Conservation (phyloP, 2,329 filamentous ascomycete genomes). For the Leptosphaerulina australis region DNA sequence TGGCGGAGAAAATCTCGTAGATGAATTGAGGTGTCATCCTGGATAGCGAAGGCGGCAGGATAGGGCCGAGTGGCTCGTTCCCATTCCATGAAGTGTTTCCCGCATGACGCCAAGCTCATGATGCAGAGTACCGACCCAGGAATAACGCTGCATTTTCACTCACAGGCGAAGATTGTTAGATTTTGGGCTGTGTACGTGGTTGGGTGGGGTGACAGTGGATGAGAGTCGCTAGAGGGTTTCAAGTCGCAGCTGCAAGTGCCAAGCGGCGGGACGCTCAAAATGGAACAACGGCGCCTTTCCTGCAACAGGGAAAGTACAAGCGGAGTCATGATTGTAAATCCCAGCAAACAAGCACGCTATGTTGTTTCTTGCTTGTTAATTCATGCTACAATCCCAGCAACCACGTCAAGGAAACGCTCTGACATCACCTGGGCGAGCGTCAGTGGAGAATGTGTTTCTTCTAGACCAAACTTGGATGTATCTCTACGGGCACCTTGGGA, state of each 20-base stretch:
- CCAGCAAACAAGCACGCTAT: neutral
- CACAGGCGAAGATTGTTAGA: neutral
- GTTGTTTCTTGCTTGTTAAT: slow-evolving; percentile 7
- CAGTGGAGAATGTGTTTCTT: slow-evolving; percentile 10
- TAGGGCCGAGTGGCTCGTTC: slow-evolving; percentile 4
- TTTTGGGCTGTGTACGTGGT: slow-evolving; percentile 8
- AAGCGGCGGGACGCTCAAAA: slow-evolving; percentile 4
- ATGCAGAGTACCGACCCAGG: slow-evolving; percentile 3
- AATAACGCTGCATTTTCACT: slow-evolving; percentile 7
- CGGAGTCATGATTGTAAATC: neutral
- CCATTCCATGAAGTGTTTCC: neutral
- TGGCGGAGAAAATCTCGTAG: slow-evolving; percentile 6
- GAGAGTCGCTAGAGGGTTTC: slow-evolving; percentile 9
- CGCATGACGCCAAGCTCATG: slow-evolving; percentile 5
- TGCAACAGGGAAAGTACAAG: neutral
- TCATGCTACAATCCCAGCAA: slow-evolving; percentile 10
- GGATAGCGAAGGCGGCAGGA: neutral
- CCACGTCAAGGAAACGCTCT: neutral
- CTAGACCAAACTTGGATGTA: too few relatives aligned
- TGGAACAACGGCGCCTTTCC: slow-evolving; percentile 8
- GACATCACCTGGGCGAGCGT: slow-evolving; percentile 6
- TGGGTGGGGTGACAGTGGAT: slow-evolving; percentile 2
- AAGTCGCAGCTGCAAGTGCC: slow-evolving; percentile 4
- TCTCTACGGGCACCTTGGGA: too few relatives aligned
- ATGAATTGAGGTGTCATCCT: slow-evolving; percentile 5